Evolutionary conservation across 495 filamentous ascomycete genomes (phyloP), one percentile per base, ranked within the genome.

Genomic region (Xylaria curta): DNA sequence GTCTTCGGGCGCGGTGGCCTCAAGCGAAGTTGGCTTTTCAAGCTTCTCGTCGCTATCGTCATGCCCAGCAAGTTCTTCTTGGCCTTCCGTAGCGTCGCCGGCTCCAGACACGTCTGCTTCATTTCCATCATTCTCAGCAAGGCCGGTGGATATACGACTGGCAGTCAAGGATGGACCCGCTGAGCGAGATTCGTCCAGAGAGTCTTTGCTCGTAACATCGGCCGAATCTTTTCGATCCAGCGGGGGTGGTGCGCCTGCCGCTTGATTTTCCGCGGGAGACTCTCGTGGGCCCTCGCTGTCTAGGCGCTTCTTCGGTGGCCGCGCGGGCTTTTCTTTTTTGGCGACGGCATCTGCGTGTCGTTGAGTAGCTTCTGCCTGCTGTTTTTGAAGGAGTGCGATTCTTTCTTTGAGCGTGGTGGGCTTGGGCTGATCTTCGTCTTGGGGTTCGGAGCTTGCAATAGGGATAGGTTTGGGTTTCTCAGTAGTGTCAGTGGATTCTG

Each of bases 361-460:
- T 66, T 89, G 85, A 44, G 93, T 91, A 73, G 94, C 92, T 76
- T 97, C 95, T 79, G 92, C 83, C 78, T 98, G 96, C 77, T 98
- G 95, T 78, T 93, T 95, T 79, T 99, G 96, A 13, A 99, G 84
- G 58, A 97, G 83, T 19, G 96, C 96, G 81, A 98, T 97, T 28
- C 96, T 85, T 71, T 99, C 96, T 80, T 98, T 99, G 72, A 99
- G 81, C 73, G 91, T 98, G 68, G 92, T 92, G 19, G 94, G 93
- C 81, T 97, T 96, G 2, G 94, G 94, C 76, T 92, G 89, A 59
- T 93, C 92, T 70, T 94, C 92, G 36, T 87, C 91, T n/a, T 88
- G 85, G 9, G 74, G 84, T 70, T 89, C 86, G 54, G 77, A 66
- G n/a, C 81, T 72, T 9, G 76, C 71, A 12, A 78, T 76, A 15